phyloP scores from a whole-genome alignment of 768 basidiomycete genomes.

The Suillus subalutaceus region DNA sequence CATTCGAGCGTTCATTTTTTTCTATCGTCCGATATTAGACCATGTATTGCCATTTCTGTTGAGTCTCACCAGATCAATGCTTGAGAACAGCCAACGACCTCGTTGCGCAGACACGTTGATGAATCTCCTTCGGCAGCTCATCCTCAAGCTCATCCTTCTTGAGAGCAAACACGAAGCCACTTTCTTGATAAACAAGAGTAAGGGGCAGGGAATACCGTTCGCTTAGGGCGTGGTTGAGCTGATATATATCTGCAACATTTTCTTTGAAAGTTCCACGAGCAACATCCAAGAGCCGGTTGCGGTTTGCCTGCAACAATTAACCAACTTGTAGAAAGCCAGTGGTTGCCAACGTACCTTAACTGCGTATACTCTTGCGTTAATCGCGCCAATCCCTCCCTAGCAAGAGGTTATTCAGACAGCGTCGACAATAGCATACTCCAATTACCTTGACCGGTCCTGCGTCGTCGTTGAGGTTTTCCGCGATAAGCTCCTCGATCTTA shows the following conservation, averaged over 20 bases:
- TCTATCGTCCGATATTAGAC: constrained; percentile 43
- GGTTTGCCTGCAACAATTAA: constrained; percentile 56
- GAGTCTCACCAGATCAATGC: constrained; percentile 71
- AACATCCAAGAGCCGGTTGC: constrained; percentile 86
- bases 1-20: constrained; percentile 88
- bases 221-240: constrained; percentile 59
- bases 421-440: not conserved
- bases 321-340: not conserved
- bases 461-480: constrained; percentile 74
- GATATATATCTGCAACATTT: constrained; percentile 85
- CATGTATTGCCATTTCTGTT: not conserved
- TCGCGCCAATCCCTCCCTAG: constrained; percentile 71
- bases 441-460: constrained; percentile 59
- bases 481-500: constrained; percentile 61
- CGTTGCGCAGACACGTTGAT: constrained; percentile 68
- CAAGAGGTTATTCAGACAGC: constrained; percentile 4
- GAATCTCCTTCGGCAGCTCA: constrained; percentile 68
- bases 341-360: constrained; percentile 54
- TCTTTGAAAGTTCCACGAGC: constrained; percentile 95
- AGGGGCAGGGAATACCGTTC: constrained; percentile 69
- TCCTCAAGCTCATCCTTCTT: constrained; percentile 58
- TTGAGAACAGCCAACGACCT: constrained; percentile 76
- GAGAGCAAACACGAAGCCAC: constrained; percentile 72
- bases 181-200: constrained; percentile 69
- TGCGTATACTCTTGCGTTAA: constrained; percentile 87